Conservation (phyloP, 1,284 basidiomycete genomes). For the Exobasidium cylindrosporum region DNA sequence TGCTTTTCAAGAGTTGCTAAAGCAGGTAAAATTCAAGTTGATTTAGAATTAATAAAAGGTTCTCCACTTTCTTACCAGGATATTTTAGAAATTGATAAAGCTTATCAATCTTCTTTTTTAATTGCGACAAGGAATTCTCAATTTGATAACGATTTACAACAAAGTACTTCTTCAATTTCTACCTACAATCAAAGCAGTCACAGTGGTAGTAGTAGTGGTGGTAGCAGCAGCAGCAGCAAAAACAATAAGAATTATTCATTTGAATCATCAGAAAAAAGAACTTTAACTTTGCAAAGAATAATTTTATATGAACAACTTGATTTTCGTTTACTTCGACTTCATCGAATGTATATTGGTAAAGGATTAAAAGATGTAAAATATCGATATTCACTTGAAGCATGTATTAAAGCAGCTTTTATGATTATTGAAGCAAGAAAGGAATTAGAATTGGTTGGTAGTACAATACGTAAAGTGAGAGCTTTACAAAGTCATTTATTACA, state of each 20-base stretch:
- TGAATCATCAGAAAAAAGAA: neutral
- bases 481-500: neutral
- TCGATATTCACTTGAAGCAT: neutral
- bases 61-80: neutral
- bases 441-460: neutral
- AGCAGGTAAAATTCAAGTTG: neutral
- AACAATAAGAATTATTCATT: neutral
- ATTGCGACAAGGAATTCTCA: too few species aligned
- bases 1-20: neutral
- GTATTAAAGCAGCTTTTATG: neutral
- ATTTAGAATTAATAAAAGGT: neutral
- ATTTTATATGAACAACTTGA: neutral
- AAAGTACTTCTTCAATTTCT: neutral
- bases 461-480: neutral
- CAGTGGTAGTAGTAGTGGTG: neutral
- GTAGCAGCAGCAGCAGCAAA: too few species aligned
- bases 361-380: neutral
- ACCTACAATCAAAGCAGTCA: neutral
- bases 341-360: neutral
- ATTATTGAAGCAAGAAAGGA: neutral
- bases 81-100: neutral
- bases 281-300: neutral
- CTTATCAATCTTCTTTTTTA: too few species aligned
- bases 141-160: too few species aligned
- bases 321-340: neutral